phyloP scores from a whole-genome alignment of 345 rosid genomes.

The Eucalyptus shirleyi region DNA sequence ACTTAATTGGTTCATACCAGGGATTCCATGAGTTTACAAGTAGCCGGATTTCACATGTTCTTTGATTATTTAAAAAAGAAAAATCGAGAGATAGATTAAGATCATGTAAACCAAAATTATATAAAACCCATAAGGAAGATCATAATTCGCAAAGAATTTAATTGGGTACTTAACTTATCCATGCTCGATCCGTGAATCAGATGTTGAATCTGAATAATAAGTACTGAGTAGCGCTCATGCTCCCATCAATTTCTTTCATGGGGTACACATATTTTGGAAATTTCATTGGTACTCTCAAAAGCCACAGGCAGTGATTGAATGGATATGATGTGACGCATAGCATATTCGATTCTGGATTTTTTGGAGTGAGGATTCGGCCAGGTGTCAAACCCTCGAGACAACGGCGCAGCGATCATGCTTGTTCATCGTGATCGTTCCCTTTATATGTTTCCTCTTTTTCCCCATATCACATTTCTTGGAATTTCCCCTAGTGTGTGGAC shows the following conservation, averaged over 20 bases:
- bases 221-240: background rate
- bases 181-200: background rate
- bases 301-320: background rate
- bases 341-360: background rate
- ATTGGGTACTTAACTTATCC: background rate
- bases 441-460: background rate
- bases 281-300: background rate
- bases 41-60: fast-evolving
- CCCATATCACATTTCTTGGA: background rate
- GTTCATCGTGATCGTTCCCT: background rate
- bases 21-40: background rate
- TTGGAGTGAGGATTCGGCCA: background rate
- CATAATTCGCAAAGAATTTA: background rate
- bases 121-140: background rate
- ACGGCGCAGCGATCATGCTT: background rate
- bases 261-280: background rate
- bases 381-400: background rate
- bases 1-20: background rate
- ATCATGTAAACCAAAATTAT: background rate
- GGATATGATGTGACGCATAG: background rate
- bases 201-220: background rate
- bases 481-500: background rate
- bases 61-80: background rate
- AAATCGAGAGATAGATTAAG: background rate
- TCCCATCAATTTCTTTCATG: background rate